Evolutionary conservation across 345 rosid species (phyloP).

Genomic region (Raphanus raphanistrum): DNA sequence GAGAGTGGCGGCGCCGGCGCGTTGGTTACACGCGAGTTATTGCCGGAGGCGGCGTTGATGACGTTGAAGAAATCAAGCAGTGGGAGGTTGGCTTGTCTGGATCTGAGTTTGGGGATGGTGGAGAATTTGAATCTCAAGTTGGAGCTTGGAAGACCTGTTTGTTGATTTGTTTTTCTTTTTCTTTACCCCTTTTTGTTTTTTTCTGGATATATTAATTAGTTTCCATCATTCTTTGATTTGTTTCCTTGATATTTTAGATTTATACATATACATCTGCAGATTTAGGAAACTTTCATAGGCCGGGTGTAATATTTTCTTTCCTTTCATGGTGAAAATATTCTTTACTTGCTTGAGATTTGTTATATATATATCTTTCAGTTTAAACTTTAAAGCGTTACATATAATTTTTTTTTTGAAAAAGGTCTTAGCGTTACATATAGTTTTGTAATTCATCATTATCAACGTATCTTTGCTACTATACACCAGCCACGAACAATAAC

Average conservation of each 20-base stretch:
- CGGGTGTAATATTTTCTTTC: neutral
- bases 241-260: constrained; percentile 18
- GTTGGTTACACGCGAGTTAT: constrained; percentile 43
- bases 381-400: neutral
- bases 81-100: constrained; percentile 39
- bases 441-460: neutral
- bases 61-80: constrained; percentile 57
- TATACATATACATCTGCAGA: constrained; percentile 15
- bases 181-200: neutral
- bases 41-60: constrained; percentile 39
- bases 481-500: neutral
- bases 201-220: constrained; percentile 26
- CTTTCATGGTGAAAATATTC: neutral
- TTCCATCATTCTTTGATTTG: constrained; percentile 21
- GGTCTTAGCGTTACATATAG: neutral
- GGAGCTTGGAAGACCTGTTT: constrained; percentile 42
- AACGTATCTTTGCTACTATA: neutral
- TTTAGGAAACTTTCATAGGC: neutral
- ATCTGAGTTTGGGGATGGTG: constrained; percentile 31
- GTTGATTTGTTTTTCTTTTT: constrained; percentile 1
- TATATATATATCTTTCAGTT: neutral
- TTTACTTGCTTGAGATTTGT: neutral
- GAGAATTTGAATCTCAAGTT: constrained; percentile 36
- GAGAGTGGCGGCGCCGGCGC: constrained; percentile 21
- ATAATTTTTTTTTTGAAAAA: no score